Conservation (phyloP, 2,329 filamentous ascomycete genomes). For the Verticillium longisporum region DNA sequence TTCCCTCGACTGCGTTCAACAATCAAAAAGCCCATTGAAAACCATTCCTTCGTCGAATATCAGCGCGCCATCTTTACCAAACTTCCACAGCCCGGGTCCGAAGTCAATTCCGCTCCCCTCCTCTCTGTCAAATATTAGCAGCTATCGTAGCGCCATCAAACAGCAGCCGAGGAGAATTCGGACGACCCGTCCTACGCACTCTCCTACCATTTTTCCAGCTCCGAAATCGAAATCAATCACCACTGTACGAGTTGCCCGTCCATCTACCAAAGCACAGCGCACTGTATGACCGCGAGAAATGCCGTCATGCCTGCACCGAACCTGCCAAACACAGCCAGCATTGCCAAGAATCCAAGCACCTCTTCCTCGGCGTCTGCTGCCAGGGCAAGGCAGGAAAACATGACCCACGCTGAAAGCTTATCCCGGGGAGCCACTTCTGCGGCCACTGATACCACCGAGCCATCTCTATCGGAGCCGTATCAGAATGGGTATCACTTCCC, state of each 20-base stretch:
- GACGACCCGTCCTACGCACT: too few relatives aligned
- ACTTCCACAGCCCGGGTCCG: too few relatives aligned
- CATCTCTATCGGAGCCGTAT: slow-evolving; percentile 8
- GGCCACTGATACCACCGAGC: slow-evolving; percentile 5
- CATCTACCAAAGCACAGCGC: not conserved
- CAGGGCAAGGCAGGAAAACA: not conserved
- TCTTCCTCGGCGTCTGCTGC: not conserved
- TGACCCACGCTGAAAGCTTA: slow-evolving; percentile 2
- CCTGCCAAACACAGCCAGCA: not conserved
- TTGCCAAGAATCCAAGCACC: not conserved
- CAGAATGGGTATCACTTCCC: slow-evolving; percentile 62
- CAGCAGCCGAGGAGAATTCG: too few relatives aligned
- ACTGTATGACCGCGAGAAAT: not conserved
- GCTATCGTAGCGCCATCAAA: too few relatives aligned
- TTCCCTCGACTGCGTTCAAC: not conserved
- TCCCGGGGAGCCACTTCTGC: slow-evolving; percentile 4
- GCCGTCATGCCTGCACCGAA: not conserved
- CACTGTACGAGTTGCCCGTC: not conserved
- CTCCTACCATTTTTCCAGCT: too few relatives aligned
- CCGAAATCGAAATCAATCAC: not conserved
- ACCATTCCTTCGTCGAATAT: too few relatives aligned
- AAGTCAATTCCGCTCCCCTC: too few relatives aligned
- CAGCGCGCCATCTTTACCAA: too few relatives aligned
- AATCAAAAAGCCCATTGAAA: too few relatives aligned
- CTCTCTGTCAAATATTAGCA: too few relatives aligned